phyloP scores from a whole-genome alignment of 306 rosid genomes.

The Glycine tomentella region DNA sequence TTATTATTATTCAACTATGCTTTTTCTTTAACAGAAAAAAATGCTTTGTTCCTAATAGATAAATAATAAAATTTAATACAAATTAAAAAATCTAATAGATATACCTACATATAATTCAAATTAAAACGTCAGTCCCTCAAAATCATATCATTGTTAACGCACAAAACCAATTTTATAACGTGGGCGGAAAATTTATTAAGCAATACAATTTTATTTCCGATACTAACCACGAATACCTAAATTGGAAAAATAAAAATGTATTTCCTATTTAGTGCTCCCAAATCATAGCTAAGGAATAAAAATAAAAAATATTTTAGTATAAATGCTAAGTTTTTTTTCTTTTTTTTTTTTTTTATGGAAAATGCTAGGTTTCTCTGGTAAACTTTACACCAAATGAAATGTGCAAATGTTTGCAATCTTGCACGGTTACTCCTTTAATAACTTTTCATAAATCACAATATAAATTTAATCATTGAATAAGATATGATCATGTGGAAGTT shows the following conservation, averaged over 20 bases:
- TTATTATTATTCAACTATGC: too few relatives aligned
- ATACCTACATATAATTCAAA: too few relatives aligned
- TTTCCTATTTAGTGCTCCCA: too few relatives aligned
- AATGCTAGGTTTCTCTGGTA: background rate
- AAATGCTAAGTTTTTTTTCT: background rate
- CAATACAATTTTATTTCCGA: background rate
- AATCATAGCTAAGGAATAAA: background rate
- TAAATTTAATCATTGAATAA: background rate
- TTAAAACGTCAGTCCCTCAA: too few relatives aligned
- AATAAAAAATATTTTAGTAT: background rate
- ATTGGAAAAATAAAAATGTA: too few relatives aligned
- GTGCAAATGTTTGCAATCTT: background rate
- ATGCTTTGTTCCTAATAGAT: too few relatives aligned
- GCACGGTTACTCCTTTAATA: background rate
- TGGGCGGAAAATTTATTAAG: background rate
- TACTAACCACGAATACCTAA: too few relatives aligned
- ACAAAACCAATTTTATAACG: background rate
- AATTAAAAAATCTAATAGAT: too few relatives aligned
- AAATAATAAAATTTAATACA: too few relatives aligned
- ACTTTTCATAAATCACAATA: background rate
- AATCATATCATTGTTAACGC: too few relatives aligned
- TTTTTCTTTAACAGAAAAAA: too few relatives aligned
- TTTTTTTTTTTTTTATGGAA: too few relatives aligned
- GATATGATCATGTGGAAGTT: background rate
- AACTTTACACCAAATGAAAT: background rate